Evolutionary conservation across 2,329 filamentous ascomycete genomes (phyloP).

Genomic region (Cladosporium colombiae): DNA sequence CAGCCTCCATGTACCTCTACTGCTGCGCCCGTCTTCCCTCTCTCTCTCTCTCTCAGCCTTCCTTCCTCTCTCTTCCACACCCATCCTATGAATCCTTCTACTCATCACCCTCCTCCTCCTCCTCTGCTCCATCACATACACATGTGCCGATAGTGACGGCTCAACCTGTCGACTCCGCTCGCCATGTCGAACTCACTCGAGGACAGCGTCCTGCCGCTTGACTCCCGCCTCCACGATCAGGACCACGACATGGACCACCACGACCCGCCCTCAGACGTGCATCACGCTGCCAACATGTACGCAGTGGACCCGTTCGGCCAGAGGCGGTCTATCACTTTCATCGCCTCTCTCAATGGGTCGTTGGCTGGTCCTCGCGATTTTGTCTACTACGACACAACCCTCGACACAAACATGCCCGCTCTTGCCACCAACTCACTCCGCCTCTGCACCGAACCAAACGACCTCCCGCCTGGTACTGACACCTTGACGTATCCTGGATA

Average conservation of each 20-base stretch:
- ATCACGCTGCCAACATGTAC: not conserved
- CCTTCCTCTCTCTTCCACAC: not conserved
- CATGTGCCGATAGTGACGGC: not conserved
- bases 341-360: not conserved
- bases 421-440: conserved; percentile 5
- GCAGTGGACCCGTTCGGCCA: not conserved
- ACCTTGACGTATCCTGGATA: conserved; percentile 36
- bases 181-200: not conserved
- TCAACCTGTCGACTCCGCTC: not conserved
- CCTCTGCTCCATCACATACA: not conserved
- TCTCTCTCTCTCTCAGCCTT: not conserved
- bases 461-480: conserved; percentile 16
- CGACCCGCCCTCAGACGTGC: not conserved
- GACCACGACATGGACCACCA: not conserved
- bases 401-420: not conserved
- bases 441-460: not conserved
- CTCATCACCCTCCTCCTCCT: not conserved
- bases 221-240: not conserved
- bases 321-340: not conserved
- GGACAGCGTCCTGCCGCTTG: not conserved
- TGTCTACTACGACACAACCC: conserved; percentile 1
- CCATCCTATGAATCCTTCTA: not conserved
- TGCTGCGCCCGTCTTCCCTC: not conserved
- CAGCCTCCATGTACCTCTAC: not conserved
- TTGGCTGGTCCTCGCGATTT: not conserved